phyloP scores from a whole-genome alignment of 2,329 filamentous ascomycete genomes.

The Cladophialophora psammophila region DNA sequence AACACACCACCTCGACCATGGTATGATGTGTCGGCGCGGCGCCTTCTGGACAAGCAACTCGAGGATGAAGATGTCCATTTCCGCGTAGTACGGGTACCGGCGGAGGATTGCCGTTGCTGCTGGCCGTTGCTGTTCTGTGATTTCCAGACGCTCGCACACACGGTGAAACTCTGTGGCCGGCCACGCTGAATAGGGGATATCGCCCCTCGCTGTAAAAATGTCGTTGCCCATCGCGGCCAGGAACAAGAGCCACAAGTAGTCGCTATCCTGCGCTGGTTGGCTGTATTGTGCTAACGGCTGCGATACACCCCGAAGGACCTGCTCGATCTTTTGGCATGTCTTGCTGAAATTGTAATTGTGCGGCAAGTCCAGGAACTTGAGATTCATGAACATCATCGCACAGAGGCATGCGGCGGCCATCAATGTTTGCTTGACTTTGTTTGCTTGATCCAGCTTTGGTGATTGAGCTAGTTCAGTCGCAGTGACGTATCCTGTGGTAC shows the following conservation, averaged over 20 bases:
- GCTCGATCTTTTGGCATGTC: constrained; percentile 24
- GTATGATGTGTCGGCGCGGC: constrained; percentile 9
- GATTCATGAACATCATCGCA: constrained; percentile 29
- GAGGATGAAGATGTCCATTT: constrained; percentile 21
- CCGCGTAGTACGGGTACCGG: constrained; percentile 14
- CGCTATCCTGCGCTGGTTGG: not conserved
- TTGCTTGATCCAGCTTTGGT: not conserved
- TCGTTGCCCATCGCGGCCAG: constrained; percentile 27
- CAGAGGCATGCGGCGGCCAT: constrained; percentile 20
- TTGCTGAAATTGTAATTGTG: constrained; percentile 31
- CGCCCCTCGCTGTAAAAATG: constrained; percentile 25
- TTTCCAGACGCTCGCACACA: constrained; percentile 2
- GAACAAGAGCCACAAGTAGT: constrained; percentile 26
- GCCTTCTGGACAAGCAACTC: not conserved
- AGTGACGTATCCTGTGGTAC: constrained; percentile 20
- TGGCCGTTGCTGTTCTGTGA: not conserved
- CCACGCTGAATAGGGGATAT: constrained; percentile 26
- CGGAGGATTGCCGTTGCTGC: not conserved
- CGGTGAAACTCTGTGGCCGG: constrained; percentile 19
- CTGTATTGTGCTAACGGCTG: not conserved
- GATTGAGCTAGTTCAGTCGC: constrained; percentile 6
- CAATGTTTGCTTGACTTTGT: constrained; percentile 4
- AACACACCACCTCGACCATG: constrained; percentile 26
- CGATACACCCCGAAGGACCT: constrained; percentile 7
- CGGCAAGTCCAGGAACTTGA: constrained; percentile 22